These are phyloP conservation scores for Ramalina intermedia DNA, from an alignment of 495 filamentous ascomycete genomes.

Conservation along the genomic window DNA sequence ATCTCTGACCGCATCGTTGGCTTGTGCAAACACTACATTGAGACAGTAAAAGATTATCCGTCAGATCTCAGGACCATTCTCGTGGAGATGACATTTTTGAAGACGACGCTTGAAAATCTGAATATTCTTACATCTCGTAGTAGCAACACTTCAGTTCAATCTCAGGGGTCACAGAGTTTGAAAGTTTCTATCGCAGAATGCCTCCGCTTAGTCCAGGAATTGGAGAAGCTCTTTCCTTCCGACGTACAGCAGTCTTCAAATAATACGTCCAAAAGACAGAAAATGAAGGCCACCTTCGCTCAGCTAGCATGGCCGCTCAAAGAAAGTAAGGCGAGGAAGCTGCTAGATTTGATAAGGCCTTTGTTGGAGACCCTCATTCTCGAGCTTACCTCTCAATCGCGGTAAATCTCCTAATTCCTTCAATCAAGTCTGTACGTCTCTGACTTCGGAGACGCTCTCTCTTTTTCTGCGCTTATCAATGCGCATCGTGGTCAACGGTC, in stretches of 20 bases:
- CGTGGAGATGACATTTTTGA: conserved; percentile 14
- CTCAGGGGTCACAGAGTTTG: background rate
- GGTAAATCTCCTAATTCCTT: conserved; percentile 2
- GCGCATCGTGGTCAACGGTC: too few species aligned
- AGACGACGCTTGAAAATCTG: conserved; percentile 12
- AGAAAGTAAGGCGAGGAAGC: conserved; percentile 8
- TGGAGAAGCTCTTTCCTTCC: conserved; percentile 1
- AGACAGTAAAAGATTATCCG: conserved; percentile 7
- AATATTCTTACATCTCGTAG: conserved; percentile 4
- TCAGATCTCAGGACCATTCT: conserved; percentile 16
- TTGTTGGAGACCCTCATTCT: conserved; percentile 17
- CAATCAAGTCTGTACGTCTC: too few species aligned
- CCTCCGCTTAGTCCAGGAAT: background rate
- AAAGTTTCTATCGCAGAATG: conserved; percentile 1
- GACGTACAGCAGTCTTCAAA: background rate
- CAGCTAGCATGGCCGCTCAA: conserved; percentile 18
- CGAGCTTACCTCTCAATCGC: conserved; percentile 10
- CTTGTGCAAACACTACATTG: conserved; percentile 18
- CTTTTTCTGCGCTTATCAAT: background rate
- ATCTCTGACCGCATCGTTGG: conserved; percentile 16
- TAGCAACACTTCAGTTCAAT: background rate
- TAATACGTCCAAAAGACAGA: conserved; percentile 1
- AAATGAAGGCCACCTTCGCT: conserved; percentile 2
- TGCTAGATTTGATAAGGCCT: conserved; percentile 15
- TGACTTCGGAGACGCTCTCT: background rate